Base-by-base conservation (phyloP, 73 alveolate species). In the Paramecium pentaurelia region DNA sequence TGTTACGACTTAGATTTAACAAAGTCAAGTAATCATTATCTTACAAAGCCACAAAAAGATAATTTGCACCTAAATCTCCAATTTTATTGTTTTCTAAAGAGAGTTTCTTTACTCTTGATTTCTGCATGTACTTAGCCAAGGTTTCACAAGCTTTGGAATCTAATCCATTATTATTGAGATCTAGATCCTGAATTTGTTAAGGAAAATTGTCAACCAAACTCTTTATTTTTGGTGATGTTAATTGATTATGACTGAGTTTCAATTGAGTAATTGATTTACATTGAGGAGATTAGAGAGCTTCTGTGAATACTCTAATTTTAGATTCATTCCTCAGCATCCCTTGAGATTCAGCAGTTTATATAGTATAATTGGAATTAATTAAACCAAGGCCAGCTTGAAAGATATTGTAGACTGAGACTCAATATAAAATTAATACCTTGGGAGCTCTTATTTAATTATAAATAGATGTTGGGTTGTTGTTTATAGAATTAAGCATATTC, bases 311-410 rank as follows among this genome's bases (percentile, higher is more conserved):
- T 54, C 58, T 80, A 3, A 47, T 28, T 80, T 47, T 80, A 12
- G 47, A 20, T 8, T 80, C 73, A 22, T 40, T 42, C n/a, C 91
- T 80, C 12, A 80, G 22, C 91, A 80, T 45, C 1, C 77, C 91
- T 80, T 34, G 18, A 6, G 91, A 34, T 32, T 80, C 58, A 18
- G 75, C 91, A 25, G 28, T 80, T 22, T 49, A 27, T 2, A 80
- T 44, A 4, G 47, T 28, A 47, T 80, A 32, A 40, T 42, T 44
- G 34, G 71, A 40, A 14, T 30, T 47, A 6, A 80, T 27, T 14
- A 80, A 47, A 6, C 91, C 91, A 14, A 80, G 58, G 8, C 91
- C 91, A 80, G 71, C 9, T 47, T 80, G 32, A 80, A 80, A 80
- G 49, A 80, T 80, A 80, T 80, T 80, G 28, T 80, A 80, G 47